Conservation (phyloP, 2,329 filamentous ascomycete genomes). For the Fusarium camptoceras region DNA sequence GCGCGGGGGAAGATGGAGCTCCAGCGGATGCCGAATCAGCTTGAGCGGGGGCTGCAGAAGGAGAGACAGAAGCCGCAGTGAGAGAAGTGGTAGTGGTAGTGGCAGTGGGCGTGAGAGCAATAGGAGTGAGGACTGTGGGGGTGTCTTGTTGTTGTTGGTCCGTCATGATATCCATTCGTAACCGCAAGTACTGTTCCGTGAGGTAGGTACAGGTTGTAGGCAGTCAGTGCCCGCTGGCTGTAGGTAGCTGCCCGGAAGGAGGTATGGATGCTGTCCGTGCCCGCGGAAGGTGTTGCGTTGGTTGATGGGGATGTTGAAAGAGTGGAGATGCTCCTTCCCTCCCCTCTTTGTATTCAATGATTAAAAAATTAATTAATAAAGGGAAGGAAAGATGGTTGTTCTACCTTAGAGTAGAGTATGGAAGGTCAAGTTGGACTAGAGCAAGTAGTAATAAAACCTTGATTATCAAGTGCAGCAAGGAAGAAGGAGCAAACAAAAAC, state of each 20-base stretch:
- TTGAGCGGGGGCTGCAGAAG: slow-evolving; percentile 20
- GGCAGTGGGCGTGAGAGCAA: slow-evolving; percentile 3
- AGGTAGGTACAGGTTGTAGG: background rate
- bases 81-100: slow-evolving; percentile 10
- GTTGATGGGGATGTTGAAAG: slow-evolving; percentile 5
- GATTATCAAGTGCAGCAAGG: background rate
- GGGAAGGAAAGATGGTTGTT: background rate
- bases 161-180: slow-evolving; percentile 21
- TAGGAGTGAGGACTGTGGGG: slow-evolving; percentile 18
- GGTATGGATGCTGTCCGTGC: background rate
- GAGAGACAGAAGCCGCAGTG: background rate
- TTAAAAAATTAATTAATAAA: background rate
- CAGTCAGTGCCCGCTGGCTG: background rate
- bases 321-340: slow-evolving; percentile 9
- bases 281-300: background rate
- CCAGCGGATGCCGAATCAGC: slow-evolving; percentile 15
- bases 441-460: background rate
- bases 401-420: background rate
- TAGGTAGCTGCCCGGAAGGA: slow-evolving; percentile 2
- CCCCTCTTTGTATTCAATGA: background rate
- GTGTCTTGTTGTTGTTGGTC: slow-evolving; percentile 22
- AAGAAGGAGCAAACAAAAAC: background rate
- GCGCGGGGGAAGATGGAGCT: slow-evolving; percentile 20
- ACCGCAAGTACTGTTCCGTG: background rate
- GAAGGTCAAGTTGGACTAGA: background rate